Base-by-base conservation (phyloP, 768 basidiomycete species). In the Calocera viscosa region DNA sequence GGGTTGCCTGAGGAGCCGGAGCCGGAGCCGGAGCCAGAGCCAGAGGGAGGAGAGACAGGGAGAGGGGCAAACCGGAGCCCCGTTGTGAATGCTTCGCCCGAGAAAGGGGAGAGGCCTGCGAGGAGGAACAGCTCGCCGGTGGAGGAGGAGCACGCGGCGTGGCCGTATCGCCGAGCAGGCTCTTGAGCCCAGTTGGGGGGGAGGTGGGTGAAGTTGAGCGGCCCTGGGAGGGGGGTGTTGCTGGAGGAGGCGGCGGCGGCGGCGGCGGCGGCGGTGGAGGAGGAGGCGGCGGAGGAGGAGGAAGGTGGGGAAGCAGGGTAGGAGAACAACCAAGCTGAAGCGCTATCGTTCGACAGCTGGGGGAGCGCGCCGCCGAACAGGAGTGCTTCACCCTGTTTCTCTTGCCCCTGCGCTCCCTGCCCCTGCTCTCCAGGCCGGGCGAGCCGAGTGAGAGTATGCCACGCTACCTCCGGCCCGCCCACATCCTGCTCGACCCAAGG, bases 381-480 rank as follows among this genome's bases (percentile, higher is more conserved):
- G 24, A 63, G 14, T 8, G 60, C 43, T 24, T 47, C 11, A 40
- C 39, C 39, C 39, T 40, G n/a, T 19, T 40, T 40, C 11, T 40
- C 11, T 86, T 80, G 19, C 93, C 93, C 24, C 93, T 93, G 67
- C 93, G 91, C 16, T 86, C 74, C 2, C 94, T 78, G 1, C 84
- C n/a, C n/a, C n/a, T n/a, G n/a, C n/a, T n/a, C 69, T 26, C 80
- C 69, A 8, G 83, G 77, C 17, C 79, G 75, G 66, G 83, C 82
- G 76, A 83, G 82, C 2, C 86, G 83, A 17, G 89, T 87, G 47
- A 94, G 77, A 0, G 88, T 84, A 73, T 92, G 89, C 88, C 90
- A 94, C 12, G 88, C 84, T 12, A 92, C 78, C 8, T 83, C 76
- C 26, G 89, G 90, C 0, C 83, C 83, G 5, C 24, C 43, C 43